Percentiles rank a stretch among this genome's conserved stretches.
Conservation (phyloP, 1,284 basidiomycete species). For the Cryptococcus depauperatus region DNA sequence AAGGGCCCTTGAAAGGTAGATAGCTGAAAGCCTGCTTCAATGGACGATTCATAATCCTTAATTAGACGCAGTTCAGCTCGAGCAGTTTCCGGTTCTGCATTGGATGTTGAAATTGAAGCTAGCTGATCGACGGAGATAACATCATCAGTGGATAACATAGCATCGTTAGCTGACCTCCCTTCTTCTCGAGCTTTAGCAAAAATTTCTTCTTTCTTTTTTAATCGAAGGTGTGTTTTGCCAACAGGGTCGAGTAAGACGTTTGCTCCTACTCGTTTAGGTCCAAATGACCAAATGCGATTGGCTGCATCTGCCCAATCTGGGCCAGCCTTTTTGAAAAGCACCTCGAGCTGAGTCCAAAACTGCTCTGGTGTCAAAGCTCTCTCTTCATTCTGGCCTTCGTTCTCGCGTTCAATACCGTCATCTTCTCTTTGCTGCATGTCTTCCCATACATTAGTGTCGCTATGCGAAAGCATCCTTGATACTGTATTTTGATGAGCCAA, state of each 20-base stretch:
- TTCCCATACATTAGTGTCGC: too few relatives aligned
- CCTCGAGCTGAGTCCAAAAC: slow-evolving; percentile 71
- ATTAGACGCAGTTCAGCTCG: slow-evolving; percentile 34
- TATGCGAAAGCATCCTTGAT: slow-evolving; percentile 30
- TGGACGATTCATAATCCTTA: slow-evolving; percentile 65
- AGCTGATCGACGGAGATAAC: slow-evolving; percentile 20
- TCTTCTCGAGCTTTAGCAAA: slow-evolving; percentile 36
- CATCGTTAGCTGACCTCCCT: slow-evolving; percentile 40
- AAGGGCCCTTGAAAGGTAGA: slow-evolving; percentile 89
- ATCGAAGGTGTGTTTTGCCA: slow-evolving; percentile 36
- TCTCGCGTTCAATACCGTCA: slow-evolving; percentile 32
- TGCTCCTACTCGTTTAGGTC: slow-evolving; percentile 76
- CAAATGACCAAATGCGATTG: slow-evolving; percentile 81
- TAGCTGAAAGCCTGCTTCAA: slow-evolving; percentile 93
- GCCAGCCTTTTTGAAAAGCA: slow-evolving; percentile 60
- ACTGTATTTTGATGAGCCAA: slow-evolving; percentile 54
- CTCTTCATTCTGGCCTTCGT: slow-evolving; percentile 50
- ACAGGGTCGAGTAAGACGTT: slow-evolving; percentile 71
- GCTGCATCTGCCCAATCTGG: slow-evolving; percentile 70
- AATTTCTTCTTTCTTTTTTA: slow-evolving; percentile 32
- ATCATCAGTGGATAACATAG: slow-evolving; percentile 31
- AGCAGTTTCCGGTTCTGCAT: slow-evolving; percentile 30
- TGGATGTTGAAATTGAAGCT: slow-evolving; percentile 13
- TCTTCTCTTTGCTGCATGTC: slow-evolving; percentile 40
- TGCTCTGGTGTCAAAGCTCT: slow-evolving; percentile 60